phyloP scores from a whole-genome alignment of 176 grass and related monocot genomes.

The Musa schizocarpa region DNA sequence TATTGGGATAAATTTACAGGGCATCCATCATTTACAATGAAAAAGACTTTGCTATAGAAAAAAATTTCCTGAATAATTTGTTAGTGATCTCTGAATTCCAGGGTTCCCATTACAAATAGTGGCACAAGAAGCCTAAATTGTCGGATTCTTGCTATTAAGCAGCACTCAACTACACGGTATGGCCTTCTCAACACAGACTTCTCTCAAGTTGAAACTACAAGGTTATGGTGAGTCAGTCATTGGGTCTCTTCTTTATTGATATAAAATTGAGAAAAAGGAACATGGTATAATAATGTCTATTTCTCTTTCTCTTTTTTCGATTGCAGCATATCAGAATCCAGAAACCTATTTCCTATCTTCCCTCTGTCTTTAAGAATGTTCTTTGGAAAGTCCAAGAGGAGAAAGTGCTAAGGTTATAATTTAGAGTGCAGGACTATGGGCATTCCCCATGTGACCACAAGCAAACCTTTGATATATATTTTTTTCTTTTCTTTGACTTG shows the following conservation, averaged over 20 bases:
- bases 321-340: constrained; percentile 5
- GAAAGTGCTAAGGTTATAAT: not conserved
- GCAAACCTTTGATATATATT: not conserved
- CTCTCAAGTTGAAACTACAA: constrained; percentile 63
- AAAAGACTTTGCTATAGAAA: no score
- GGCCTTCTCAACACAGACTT: constrained; percentile 66
- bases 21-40: no score
- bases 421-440: not conserved
- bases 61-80: no score
- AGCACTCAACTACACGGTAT: constrained; percentile 28
- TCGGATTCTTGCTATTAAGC: constrained; percentile 68
- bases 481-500: not conserved
- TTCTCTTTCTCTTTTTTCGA: not conserved
- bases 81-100: constrained; percentile 9
- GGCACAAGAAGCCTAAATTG: constrained; percentile 45
- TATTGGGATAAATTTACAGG: no score
- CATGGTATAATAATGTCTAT: no score
- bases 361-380: not conserved
- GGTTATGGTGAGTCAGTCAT: constrained; percentile 41
- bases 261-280: not conserved
- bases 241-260: not conserved
- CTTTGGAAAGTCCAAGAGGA: not conserved
- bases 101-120: constrained; percentile 28
- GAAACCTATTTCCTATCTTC: not conserved
- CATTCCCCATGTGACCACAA: not conserved